phyloP scores from a whole-genome alignment of 441 rosid genomes.

The Pelargonium myrrhifolium region DNA sequence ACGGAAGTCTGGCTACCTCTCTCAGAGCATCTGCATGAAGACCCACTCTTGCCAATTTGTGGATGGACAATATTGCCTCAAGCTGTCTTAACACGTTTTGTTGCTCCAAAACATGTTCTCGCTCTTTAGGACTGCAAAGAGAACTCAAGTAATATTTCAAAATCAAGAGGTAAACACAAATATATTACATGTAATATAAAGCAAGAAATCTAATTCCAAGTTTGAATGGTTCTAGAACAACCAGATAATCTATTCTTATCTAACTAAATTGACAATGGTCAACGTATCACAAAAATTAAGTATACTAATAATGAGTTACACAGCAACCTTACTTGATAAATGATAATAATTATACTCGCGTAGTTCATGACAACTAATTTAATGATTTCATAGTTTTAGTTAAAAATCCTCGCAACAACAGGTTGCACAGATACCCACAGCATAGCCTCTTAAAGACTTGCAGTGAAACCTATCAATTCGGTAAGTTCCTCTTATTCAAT shows the following conservation, averaged over 20 bases:
- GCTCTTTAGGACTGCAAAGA: conserved; percentile 61
- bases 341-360: not conserved
- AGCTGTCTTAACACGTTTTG: conserved; percentile 89
- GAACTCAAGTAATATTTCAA: conserved; percentile 7
- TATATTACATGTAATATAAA: no score
- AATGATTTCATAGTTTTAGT: not conserved
- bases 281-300: not conserved
- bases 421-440: no score
- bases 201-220: no score
- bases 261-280: not conserved
- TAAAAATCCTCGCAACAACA: not conserved
- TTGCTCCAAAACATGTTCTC: conserved; percentile 76
- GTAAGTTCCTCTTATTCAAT: no score
- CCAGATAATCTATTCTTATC: not conserved
- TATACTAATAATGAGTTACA: not conserved
- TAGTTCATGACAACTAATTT: not conserved
- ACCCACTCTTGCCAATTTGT: conserved; percentile 59
- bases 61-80: conserved; percentile 74
- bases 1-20: conserved; percentile 83
- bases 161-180: no score
- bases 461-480: no score
- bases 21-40: conserved; percentile 71
- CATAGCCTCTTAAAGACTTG: no score
- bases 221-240: no score
- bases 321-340: not conserved